Percentiles rank a stretch among this genome's conserved stretches.
Evolutionary conservation across 2,329 filamentous ascomycete species (phyloP).

Genomic region (Rugonectria rugulosa): DNA sequence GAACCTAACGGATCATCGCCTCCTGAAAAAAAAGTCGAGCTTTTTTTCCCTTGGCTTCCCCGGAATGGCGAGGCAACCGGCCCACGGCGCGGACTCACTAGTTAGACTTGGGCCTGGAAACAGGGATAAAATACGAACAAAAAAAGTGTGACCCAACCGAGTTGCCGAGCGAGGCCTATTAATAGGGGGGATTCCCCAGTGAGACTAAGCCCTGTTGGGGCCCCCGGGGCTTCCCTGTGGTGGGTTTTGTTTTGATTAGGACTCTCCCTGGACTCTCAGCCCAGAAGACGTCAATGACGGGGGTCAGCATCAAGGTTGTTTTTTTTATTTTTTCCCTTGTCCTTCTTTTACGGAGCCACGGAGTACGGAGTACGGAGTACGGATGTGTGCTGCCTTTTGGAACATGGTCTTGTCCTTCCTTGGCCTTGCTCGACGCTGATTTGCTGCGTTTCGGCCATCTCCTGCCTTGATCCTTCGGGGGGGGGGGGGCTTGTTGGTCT

Average conservation of each 20-base stretch:
- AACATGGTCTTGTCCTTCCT: too few species aligned
- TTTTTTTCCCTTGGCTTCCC: too few species aligned
- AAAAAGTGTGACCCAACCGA: background rate
- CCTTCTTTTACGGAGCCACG: background rate
- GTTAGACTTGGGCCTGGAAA: too few species aligned
- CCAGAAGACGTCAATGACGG: constrained; percentile 6
- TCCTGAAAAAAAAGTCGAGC: background rate
- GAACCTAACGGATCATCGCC: background rate
- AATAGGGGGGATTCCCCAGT: constrained; percentile 3
- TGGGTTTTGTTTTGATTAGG: constrained; percentile 15
- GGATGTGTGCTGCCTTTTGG: too few species aligned
- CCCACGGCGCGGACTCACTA: background rate
- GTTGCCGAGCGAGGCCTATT: constrained; percentile 2
- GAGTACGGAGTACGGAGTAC: too few species aligned
- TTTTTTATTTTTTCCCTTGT: background rate
- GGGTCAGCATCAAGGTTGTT: constrained; percentile 4
- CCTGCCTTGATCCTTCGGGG: too few species aligned
- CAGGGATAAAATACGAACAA: constrained; percentile 13
- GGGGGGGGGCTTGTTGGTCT: background rate
- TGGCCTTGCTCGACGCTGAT: too few species aligned
- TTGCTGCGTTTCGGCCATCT: too few species aligned
- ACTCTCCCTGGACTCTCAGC: constrained; percentile 5
- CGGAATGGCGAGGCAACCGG: background rate
- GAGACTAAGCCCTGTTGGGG: constrained; percentile 5
- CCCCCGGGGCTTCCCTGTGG: background rate